phyloP scores from a whole-genome alignment of 1,139 yeast genomes.

The Taphrina communis region DNA sequence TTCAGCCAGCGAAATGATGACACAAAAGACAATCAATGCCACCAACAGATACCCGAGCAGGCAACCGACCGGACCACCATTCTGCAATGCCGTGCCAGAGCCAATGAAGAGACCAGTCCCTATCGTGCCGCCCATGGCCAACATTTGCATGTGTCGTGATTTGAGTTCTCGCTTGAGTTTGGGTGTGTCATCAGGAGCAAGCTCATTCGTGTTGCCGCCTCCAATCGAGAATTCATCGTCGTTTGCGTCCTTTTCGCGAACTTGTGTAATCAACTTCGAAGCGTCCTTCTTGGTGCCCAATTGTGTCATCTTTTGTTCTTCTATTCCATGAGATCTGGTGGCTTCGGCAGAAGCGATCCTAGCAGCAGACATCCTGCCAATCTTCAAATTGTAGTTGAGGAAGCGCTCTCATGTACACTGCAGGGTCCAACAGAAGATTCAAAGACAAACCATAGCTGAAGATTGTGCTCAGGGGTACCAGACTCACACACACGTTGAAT shows the following conservation, averaged over 20 bases:
- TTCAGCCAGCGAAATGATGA: conserved; percentile 80
- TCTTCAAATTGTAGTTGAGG: too few relatives aligned
- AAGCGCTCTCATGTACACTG: too few relatives aligned
- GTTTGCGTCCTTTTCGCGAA: conserved; percentile 11
- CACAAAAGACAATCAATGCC: conserved; percentile 68
- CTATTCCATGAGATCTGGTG: conserved; percentile 2
- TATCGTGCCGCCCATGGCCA: conserved; percentile 82
- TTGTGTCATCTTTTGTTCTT: conserved; percentile 20
- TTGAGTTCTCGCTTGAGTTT: conserved; percentile 52
- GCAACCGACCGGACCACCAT: conserved; percentile 70
- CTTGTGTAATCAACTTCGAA: not conserved
- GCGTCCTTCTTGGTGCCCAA: not conserved
- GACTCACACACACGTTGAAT: conserved; percentile 7
- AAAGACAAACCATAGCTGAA: not conserved
- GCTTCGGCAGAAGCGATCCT: conserved; percentile 4
- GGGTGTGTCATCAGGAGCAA: not conserved
- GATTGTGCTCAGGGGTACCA: not conserved
- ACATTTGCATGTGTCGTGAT: conserved; percentile 65
- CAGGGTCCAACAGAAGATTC: too few relatives aligned
- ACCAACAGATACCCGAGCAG: conserved; percentile 64
- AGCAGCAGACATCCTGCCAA: conserved; percentile 4
- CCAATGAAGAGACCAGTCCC: conserved; percentile 83
- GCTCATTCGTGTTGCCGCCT: not conserved
- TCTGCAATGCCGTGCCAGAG: conserved; percentile 66
- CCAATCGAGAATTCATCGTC: conserved; percentile 14